Base-by-base conservation (phyloP, 1,284 basidiomycete species). In the Ganoderma lucidum region DNA sequence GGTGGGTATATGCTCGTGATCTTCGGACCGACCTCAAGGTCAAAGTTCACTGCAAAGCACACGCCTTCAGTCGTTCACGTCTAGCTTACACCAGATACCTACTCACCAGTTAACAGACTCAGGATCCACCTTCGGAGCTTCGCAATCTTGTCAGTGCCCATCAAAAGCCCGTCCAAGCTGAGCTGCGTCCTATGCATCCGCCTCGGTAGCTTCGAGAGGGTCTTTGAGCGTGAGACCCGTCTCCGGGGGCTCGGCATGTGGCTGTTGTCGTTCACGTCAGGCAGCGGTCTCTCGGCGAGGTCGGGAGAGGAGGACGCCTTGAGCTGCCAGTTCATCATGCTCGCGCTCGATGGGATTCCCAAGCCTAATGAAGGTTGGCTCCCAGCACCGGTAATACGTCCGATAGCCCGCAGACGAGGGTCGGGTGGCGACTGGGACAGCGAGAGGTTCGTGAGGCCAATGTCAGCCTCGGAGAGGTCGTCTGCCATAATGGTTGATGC, bases 21-120 rank as follows among this genome's bases (percentile, higher is more conserved):
- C 12, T 94, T 90, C 5, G 96, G 96, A 0, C 96, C 96, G 58
- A 93, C 83, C 73, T 97, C 95, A 60, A 96, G 79, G 80, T 97
- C 95, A 76, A 97, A 97, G 75, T 96, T 90, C 67, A 96, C 95
- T 89, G 83, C 71, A 63, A 6, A n/a, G 81, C 66, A 68, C 62
- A 71, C 6, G 8, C 5, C 39, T 17, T 56, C 51, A 58, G 39
- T 10, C 44, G 8, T 12, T 35, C n/a, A 19, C 23, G 15, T 17
- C 32, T 35, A 17, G 23, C 14, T 10, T 19, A 17, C 23, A 44
- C 39, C 12, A 12, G 8, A 41, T 30, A 30, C 12, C 32, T 2
- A 55, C 66, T 78, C 83, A 75, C 95, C 95, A 66, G 96, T 85
- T 35, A 90, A 92, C 65, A 96, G 85, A 28, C 91, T 88, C 73